Evolutionary conservation across 2,329 filamentous ascomycete species (phyloP), one percentile per base, ranked within the genome.

Genomic region (Alternaria gaisen): DNA sequence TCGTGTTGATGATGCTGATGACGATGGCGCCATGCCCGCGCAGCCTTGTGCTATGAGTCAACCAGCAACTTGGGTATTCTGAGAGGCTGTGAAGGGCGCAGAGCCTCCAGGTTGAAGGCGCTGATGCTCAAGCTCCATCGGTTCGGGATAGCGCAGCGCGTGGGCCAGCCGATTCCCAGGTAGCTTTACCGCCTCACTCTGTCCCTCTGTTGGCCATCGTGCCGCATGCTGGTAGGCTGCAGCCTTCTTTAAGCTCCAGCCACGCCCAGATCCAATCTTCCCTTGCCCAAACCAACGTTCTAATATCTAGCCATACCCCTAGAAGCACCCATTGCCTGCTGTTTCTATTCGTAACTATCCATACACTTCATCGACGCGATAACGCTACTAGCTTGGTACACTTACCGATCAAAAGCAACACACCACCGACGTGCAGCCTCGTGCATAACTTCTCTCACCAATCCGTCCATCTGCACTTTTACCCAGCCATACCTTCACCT

Each of bases 141-240:
- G 40, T 12, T 42, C 52, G 57, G 44, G 60, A 67, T 67, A 67
- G 60, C 56, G 62, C 43, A 57, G 56, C 63, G 63, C 60, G 68
- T 64, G 58, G 58, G 48, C 36, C 63, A 55, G 60, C 55, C 62
- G 56, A 58, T 61, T 64, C 34, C 44, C 62, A 68, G 64, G 60
- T 56, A 60, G 58, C 63, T 64, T 66, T 70, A 60, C 66, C 70
- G 70, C 69, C 69, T 72, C 69, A 72, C 61, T 72, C 56, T 65
- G 54, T 58, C 40, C 54, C 28, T 47, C 46, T 57, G 34, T 47
- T 47, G 60, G 56, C 56, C 56, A 57, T 60, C 53, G 60, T 66
- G 58, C 63, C 56, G 56, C 60, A 65, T 38, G 53, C 65, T 67
- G 66, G 68, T 63, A 68, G 62, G 66, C 68, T 69, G 64, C 67